Evolutionary conservation across 768 basidiomycete genomes (phyloP), one percentile per base, ranked within the genome.

Genomic region (Hemileccinum impolitum): DNA sequence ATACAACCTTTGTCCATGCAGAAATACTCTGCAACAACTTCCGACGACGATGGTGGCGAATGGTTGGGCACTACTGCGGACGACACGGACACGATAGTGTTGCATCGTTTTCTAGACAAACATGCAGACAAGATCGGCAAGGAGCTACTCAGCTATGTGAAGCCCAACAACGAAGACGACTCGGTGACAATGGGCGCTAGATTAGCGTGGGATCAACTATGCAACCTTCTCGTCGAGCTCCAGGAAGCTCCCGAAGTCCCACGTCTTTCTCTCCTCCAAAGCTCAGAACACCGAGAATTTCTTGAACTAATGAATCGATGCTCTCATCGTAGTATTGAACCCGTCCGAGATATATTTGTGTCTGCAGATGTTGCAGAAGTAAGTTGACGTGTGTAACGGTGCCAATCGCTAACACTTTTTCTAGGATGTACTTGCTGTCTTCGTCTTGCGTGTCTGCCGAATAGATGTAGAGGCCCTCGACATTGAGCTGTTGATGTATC

Each of bases 71-170:
- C 80, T n/a, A 80, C 84, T 3, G 81, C 85, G 35, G 90, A 92
- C 55, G 87, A 92, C 54, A 89, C 90, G 0, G 90, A 93, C 59
- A 79, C 83, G 35, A 82, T 91, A 32, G 85, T 92, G 12, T 72
- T 91, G 11, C 90, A 92, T 62, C 82, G 90, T 10, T 91, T 89
- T 71, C 84, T 91, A 59, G 81, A 87, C 58, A 87, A 84, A 51
- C 86, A 92, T 56, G 85, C 87, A 3, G 90, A 92, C 65, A 90
- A 89, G 62, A 85, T 93, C 45, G 90, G 91, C 26, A 90, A 90
- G 63, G 90, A 92, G 56, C 72, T 93, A 5, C 77, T 93, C 13
- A 89, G 88, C 59, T 74, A 83, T 11, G 77, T 82, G 14, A 84
- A 81, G 53, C 75, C 81, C 1, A 72, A 79, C 8, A 59, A 70